Percentiles rank a stretch among this genome's conserved stretches.
Conservation (phyloP, 805 yeast species). For the Cyberlindnera xylosilytica region DNA sequence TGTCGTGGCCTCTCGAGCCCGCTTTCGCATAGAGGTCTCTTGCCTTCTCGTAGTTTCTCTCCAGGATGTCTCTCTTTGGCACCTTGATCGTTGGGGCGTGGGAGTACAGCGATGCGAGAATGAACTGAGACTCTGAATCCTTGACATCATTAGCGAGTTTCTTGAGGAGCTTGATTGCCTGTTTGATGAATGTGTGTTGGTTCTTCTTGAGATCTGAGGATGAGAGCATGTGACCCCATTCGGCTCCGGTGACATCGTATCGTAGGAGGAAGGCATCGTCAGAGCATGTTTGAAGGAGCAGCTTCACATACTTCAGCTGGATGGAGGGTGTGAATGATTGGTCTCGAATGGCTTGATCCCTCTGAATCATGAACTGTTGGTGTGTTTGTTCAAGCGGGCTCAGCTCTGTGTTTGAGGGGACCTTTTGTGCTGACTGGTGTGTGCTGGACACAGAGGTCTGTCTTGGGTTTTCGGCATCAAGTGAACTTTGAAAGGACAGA, state of each 20-base stretch:
- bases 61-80: conserved; percentile 46
- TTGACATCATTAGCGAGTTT: conserved; percentile 48
- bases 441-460: conserved; percentile 1
- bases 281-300: conserved; percentile 2
- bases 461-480: conserved; percentile 4
- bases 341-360: conserved; percentile 1
- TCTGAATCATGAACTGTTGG: not conserved
- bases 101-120: conserved; percentile 60
- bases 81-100: conserved; percentile 44
- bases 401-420: conserved; percentile 2
- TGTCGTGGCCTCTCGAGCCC: conserved; percentile 53
- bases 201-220: conserved; percentile 47
- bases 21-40: conserved; percentile 58
- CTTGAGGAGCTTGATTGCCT: conserved; percentile 58
- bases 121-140: conserved; percentile 54
- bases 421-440: not conserved
- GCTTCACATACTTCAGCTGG: conserved; percentile 6
- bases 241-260: conserved; percentile 47
- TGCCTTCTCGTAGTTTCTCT: conserved; percentile 57
- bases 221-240: conserved; percentile 32
- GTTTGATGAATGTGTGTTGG: conserved; percentile 50
- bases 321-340: conserved; percentile 1
- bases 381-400: conserved; percentile 10
- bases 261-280: conserved; percentile 19
- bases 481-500: conserved; percentile 9